Base-by-base conservation (phyloP, 768 basidiomycete species). In the Coprinellus micaceus region DNA sequence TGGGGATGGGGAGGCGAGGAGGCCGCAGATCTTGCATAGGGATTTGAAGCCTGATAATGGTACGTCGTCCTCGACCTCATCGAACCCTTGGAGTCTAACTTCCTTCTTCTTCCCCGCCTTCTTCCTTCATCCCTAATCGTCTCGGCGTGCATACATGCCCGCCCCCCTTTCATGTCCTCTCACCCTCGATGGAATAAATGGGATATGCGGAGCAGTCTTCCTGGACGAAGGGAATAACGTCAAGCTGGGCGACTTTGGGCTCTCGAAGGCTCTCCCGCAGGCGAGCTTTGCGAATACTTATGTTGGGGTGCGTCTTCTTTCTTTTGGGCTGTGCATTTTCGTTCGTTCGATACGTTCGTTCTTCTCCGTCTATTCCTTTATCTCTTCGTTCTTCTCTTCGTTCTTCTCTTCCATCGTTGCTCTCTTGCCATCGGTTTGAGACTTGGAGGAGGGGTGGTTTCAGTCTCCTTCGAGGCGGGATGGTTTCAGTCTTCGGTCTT, bases 31-130 rank as follows among this genome's bases (percentile, higher is more conserved):
- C 60, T 69, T 99, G 55, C 97, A 99, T 74, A 77, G 97, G 19
- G 97, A 98, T 74, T 69, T 99, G 58, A 99, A 99, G 71, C 97
- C 97, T 0, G 97, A 99, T 70, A 98, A 98, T 74, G 93, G 94
- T 89, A 59, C 24, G 84, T 71, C 6, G 33, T 33, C 13, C 33
- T 17, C 24, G 39, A 3, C 29, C 19, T n/a, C n/a, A n/a, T n/a
- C n/a, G n/a, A n/a, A n/a, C n/a, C n/a, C n/a, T n/a, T n/a, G n/a
- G n/a, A n/a, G n/a, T n/a, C n/a, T n/a, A n/a, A n/a, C n/a, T n/a
- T n/a, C n/a, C n/a, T n/a, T n/a, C n/a, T n/a, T n/a, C n/a, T n/a
- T n/a, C n/a, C n/a, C n/a, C n/a, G n/a, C n/a, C n/a, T n/a, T n/a
- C n/a, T n/a, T n/a, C n/a, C n/a, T n/a, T n/a, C n/a, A n/a, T n/a